These are phyloP conservation scores for Starmerella khaoyaiensis DNA, from an alignment of 805 yeast genomes.

Conservation along the genomic window DNA sequence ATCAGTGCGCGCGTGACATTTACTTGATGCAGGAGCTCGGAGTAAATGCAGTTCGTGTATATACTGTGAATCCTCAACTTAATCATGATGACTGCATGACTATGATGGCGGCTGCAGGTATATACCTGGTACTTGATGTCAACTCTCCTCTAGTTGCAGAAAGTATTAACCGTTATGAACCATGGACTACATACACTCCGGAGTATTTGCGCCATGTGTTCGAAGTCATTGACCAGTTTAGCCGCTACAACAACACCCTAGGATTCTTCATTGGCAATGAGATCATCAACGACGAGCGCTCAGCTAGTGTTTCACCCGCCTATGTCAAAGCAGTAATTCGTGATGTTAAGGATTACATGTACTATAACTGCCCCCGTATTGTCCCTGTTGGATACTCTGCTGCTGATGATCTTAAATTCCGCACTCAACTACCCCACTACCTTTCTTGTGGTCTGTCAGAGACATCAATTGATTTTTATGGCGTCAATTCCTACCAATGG, in stretches of 20 bases:
- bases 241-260: conserved; percentile 74
- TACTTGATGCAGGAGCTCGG: conserved; percentile 70
- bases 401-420: conserved; percentile 74
- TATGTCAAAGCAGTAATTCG: conserved; percentile 67
- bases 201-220: conserved; percentile 64
- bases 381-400: conserved; percentile 95
- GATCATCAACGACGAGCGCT: conserved; percentile 63
- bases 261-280: conserved; percentile 92
- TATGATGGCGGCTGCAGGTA: conserved; percentile 78
- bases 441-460: conserved; percentile 60
- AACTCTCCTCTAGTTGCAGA: conserved; percentile 72
- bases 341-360: conserved; percentile 66
- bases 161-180: conserved; percentile 80
- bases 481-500: conserved; percentile 71
- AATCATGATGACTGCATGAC: conserved; percentile 89
- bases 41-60: conserved; percentile 75
- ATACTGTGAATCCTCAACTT: conserved; percentile 69
- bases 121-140: conserved; percentile 81
- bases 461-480: conserved; percentile 53
- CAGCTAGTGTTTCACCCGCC: conserved; percentile 49
- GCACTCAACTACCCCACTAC: conserved; percentile 66
- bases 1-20: conserved; percentile 69
- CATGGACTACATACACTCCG: conserved; percentile 74
- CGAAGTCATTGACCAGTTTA: conserved; percentile 65
- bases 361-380: conserved; percentile 42